A percentile compares a stretch with the other conserved stretches of the same genome.
phyloP scores from a whole-genome alignment of 495 filamentous ascomycete species.

The Aspergillus egyptiacus region DNA sequence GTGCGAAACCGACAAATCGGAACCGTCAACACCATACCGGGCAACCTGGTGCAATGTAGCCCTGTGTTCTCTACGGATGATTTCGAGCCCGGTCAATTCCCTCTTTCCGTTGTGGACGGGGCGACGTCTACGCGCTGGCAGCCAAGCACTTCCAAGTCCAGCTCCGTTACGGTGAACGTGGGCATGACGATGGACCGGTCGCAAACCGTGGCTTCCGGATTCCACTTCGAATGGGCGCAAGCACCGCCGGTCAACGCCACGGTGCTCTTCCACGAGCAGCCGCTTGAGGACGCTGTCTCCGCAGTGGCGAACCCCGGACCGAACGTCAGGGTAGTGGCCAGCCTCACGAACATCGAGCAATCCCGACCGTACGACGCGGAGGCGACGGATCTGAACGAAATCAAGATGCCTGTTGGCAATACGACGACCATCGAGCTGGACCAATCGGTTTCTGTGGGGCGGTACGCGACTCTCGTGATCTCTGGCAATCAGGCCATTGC shows the following conservation, averaged over 20 bases:
- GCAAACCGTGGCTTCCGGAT: slow-evolving; percentile 37
- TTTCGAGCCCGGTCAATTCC: slow-evolving; percentile 65
- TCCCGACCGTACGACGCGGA: slow-evolving; percentile 34
- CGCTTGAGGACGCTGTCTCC: slow-evolving; percentile 21
- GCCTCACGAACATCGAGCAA: slow-evolving; percentile 25
- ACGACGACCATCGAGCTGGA: slow-evolving; percentile 42
- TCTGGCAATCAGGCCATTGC: slow-evolving; percentile 41
- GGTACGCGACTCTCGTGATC: slow-evolving; percentile 43
- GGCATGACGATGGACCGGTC: slow-evolving; percentile 33
- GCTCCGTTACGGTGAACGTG: slow-evolving; percentile 46
- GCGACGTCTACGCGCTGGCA: slow-evolving; percentile 68
- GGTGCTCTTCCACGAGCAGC: slow-evolving; percentile 50
- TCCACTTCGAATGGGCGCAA: slow-evolving; percentile 64
- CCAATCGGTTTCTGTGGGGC: slow-evolving; percentile 27
- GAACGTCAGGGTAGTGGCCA: slow-evolving; percentile 16
- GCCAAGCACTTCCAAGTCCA: slow-evolving; percentile 46
- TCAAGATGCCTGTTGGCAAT: slow-evolving; percentile 40
- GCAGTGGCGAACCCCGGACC: slow-evolving; percentile 1
- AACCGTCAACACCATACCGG: slow-evolving; percentile 40
- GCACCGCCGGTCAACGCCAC: slow-evolving; percentile 52
- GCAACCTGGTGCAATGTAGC: slow-evolving; percentile 65
- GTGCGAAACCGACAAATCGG: slow-evolving; percentile 54
- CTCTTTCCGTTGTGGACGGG: slow-evolving; percentile 64
- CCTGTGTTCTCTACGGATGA: slow-evolving; percentile 42
- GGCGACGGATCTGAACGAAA: slow-evolving; percentile 20